These are phyloP conservation scores for Salix dunnii DNA, from an alignment of 345 rosid species.

Conservation along the genomic window DNA sequence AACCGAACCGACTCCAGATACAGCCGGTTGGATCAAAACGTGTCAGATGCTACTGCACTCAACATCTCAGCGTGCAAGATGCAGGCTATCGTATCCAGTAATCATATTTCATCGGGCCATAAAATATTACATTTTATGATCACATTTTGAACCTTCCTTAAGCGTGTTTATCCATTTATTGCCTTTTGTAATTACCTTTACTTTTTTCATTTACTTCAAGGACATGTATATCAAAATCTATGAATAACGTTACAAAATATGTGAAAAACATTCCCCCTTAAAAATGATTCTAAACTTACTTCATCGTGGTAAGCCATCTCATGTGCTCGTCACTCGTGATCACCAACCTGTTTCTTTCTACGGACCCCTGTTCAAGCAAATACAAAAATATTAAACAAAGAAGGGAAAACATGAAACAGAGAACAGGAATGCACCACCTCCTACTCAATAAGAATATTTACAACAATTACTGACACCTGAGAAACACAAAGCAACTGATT, in stretches of 20 bases:
- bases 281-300: background rate
- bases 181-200: background rate
- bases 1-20: background rate
- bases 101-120: background rate
- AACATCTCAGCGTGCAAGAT: background rate
- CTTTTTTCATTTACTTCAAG: background rate
- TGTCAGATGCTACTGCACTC: background rate
- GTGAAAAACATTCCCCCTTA: background rate
- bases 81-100: background rate
- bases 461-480: background rate
- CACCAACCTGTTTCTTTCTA: conserved; percentile 24
- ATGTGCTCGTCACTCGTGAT: conserved; percentile 1
- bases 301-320: background rate
- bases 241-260: background rate
- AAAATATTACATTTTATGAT: background rate
- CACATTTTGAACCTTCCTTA: background rate
- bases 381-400: background rate
- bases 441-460: background rate
- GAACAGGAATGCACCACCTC: background rate
- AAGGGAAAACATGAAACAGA: background rate
- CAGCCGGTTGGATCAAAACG: background rate
- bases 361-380: conserved; percentile 23
- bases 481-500: background rate
- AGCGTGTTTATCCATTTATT: background rate
- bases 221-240: background rate